phyloP scores from a whole-genome alignment of 495 filamentous ascomycete genomes.

The Terfezia claveryi region DNA sequence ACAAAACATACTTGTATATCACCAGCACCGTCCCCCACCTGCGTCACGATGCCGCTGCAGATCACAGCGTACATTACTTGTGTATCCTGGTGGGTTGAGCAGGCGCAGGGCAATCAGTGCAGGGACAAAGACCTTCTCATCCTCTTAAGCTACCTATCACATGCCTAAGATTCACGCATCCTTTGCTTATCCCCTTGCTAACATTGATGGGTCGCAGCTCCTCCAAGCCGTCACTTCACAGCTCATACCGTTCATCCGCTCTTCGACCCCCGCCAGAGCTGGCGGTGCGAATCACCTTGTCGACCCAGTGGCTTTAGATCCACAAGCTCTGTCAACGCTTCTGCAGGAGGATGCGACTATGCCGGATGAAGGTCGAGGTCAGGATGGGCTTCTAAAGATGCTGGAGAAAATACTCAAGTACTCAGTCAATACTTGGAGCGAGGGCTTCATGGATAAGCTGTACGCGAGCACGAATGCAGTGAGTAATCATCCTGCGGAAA shows the following conservation, averaged over 20 bases:
- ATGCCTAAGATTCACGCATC: no score
- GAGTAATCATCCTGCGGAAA: conserved; percentile 7
- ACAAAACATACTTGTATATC: no score
- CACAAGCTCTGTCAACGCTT: conserved; percentile 41
- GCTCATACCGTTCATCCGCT: conserved; percentile 14
- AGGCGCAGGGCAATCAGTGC: no score
- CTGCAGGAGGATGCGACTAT: conserved; percentile 43
- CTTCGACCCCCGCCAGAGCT: conserved; percentile 5
- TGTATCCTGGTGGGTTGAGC: no score
- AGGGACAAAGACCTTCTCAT: no score
- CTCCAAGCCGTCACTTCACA: conserved; percentile 13
- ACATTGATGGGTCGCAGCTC: conserved; percentile 6
- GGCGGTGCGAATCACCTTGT: conserved; percentile 6
- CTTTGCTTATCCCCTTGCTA: no score
- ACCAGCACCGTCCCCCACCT: no score
- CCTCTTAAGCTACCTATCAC: no score
- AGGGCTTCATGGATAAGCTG: conserved; percentile 83
- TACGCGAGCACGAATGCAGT: conserved; percentile 71
- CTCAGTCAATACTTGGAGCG: conserved; percentile 90
- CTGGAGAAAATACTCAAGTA: conserved; percentile 49
- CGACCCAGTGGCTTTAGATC: conserved; percentile 46
- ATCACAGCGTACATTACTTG: no score
- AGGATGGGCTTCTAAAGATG: conserved; percentile 44
- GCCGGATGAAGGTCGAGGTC: conserved; percentile 34
- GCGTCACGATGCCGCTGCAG: no score